These are phyloP conservation scores for Sutorius australiensis DNA, from an alignment of 768 basidiomycete species.

Conservation along the genomic window DNA sequence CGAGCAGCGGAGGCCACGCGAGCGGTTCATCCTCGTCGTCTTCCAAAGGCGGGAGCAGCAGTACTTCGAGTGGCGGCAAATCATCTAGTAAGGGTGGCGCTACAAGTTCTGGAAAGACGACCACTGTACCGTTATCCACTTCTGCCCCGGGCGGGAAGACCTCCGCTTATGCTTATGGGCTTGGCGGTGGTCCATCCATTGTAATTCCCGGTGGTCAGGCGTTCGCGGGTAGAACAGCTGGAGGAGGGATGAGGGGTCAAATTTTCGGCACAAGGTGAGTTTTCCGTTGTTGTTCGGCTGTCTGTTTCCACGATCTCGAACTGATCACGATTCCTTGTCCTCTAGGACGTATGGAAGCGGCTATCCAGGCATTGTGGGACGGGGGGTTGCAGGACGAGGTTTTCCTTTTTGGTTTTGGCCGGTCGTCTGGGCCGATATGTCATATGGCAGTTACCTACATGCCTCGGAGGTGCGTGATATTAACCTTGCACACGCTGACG, in stretches of 20 bases:
- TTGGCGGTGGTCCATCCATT: constrained; percentile 28
- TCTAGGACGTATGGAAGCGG: constrained; percentile 58
- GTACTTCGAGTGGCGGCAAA: not conserved
- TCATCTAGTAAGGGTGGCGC: constrained; percentile 3
- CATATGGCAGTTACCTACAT: constrained; percentile 33
- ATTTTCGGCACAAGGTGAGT: constrained; percentile 44
- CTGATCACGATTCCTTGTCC: constrained; percentile 4
- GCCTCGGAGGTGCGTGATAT: constrained; percentile 38
- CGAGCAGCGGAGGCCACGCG: constrained; percentile 11
- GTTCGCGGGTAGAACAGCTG: constrained; percentile 46
- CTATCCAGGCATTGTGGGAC: constrained; percentile 47
- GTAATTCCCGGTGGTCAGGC: constrained; percentile 43
- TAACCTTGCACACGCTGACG: not conserved
- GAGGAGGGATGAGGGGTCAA: constrained; percentile 49
- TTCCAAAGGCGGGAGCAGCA: constrained; percentile 1
- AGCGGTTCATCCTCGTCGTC: constrained; percentile 9
- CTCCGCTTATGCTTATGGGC: constrained; percentile 31
- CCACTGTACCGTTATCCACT: constrained; percentile 17
- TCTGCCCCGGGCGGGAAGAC: constrained; percentile 22
- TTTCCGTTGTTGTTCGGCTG: not conserved
- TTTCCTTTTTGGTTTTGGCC: constrained; percentile 74
- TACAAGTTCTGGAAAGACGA: constrained; percentile 6
- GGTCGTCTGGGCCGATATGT: constrained; percentile 44
- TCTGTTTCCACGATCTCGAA: not conserved
- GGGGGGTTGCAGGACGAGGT: constrained; percentile 44